These are phyloP conservation scores for Exophiala mesophila DNA, from an alignment of 2,329 filamentous ascomycete genomes.

Conservation along the genomic window DNA sequence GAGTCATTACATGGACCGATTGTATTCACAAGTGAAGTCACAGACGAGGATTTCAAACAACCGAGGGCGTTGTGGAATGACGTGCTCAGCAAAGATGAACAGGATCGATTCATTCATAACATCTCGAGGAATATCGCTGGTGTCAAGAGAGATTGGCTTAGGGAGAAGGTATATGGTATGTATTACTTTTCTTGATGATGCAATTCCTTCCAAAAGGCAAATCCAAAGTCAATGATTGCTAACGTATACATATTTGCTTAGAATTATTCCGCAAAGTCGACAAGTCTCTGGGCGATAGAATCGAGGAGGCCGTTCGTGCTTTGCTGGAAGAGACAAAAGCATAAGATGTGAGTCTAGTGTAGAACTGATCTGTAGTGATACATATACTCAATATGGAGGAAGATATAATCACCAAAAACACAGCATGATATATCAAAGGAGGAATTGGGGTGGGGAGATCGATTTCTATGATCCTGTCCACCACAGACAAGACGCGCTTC, in stretches of 20 bases:
- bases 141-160: slow-evolving; percentile 55
- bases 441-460: no score
- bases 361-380: no score
- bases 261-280: slow-evolving; percentile 26
- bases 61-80: slow-evolving; percentile 40
- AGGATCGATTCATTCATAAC: slow-evolving; percentile 58
- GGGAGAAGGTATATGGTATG: slow-evolving; percentile 50
- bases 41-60: slow-evolving; percentile 43
- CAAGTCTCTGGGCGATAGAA: slow-evolving; percentile 7
- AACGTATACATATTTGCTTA: not conserved
- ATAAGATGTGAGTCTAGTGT: no score
- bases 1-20: slow-evolving; percentile 30
- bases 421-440: no score
- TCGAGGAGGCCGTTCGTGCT: slow-evolving; percentile 27
- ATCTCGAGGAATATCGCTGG: slow-evolving; percentile 53
- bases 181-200: not conserved
- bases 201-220: no score
- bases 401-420: no score
- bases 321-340: not conserved
- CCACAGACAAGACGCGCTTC: no score
- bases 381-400: no score
- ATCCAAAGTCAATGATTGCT: not conserved
- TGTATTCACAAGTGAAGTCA: slow-evolving; percentile 38
- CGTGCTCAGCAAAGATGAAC: slow-evolving; percentile 40
- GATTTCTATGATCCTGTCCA: no score